These are phyloP conservation scores for Thamnidium elegans DNA, from an alignment of 192 early-diverging fungal genomes.

Conservation along the genomic window DNA sequence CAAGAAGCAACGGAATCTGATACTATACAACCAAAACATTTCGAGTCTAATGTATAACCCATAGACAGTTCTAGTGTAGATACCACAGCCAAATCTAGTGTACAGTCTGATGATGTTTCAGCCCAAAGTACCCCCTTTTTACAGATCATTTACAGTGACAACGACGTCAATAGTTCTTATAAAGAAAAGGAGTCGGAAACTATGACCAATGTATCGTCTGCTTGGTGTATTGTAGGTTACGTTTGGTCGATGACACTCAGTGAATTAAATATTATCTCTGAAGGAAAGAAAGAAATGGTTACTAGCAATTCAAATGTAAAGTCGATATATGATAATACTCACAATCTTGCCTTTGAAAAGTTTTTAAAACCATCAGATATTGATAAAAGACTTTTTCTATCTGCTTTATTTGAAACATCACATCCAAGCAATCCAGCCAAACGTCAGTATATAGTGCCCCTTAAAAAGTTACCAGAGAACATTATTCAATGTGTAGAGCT, in stretches of 20 bases:
- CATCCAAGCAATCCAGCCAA: conserved; percentile 2
- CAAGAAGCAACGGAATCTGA: conserved; percentile 11
- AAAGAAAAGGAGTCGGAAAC: conserved; percentile 5
- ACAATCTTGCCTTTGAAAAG: conserved; percentile 12
- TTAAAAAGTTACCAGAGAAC: conserved; percentile 12
- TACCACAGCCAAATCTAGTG: conserved; percentile 7
- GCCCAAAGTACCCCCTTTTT: conserved; percentile 10
- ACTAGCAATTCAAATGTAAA: conserved; percentile 10
- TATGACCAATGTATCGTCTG: not conserved
- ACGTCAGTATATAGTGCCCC: conserved; percentile 15
- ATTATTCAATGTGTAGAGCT: conserved; percentile 9
- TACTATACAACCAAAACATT: conserved; percentile 14
- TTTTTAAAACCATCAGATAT: conserved; percentile 16
- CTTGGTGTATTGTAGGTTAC: conserved; percentile 4
- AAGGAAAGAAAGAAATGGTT: conserved; percentile 20
- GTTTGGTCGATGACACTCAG: conserved; percentile 12
- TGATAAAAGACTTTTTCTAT: conserved; percentile 16
- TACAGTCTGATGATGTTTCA: conserved; percentile 12
- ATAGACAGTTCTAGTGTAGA: conserved; percentile 13
- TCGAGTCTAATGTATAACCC: conserved; percentile 11
- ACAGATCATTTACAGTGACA: conserved; percentile 11
- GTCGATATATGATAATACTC: conserved; percentile 18
- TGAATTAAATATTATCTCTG: conserved; percentile 15
- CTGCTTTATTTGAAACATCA: conserved; percentile 13
- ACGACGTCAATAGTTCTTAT: conserved; percentile 10